Percentiles rank a stretch among this genome's conserved stretches.
Conservation (phyloP, 345 rosid genomes). For the Fremontodendron californicum region DNA sequence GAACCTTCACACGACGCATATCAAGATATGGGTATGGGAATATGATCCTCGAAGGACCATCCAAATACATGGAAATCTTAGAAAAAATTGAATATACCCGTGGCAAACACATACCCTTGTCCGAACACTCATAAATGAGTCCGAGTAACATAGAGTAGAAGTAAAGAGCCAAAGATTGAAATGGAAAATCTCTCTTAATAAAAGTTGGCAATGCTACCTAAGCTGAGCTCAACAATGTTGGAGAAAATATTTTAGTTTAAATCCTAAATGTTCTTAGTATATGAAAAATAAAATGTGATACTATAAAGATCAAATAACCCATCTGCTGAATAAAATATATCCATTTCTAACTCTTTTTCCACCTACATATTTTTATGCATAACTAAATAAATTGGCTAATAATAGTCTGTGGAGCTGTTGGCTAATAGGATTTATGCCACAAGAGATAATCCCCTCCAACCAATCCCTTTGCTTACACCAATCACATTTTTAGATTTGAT, state of each 20-base stretch:
- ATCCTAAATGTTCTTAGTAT: neutral
- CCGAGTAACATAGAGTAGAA: too few species aligned
- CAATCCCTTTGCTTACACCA: neutral
- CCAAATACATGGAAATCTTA: too few species aligned
- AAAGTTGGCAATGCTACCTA: neutral
- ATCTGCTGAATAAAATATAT: neutral
- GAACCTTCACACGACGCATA: too few species aligned
- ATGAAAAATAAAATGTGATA: neutral
- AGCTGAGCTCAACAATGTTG: neutral
- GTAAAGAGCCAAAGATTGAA: neutral
- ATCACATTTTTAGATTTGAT: neutral
- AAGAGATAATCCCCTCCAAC: neutral
- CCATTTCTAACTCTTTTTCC: neutral
- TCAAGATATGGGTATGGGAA: too few species aligned
- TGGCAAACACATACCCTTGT: too few species aligned
- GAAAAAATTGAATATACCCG: too few species aligned
- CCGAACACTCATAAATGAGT: too few species aligned
- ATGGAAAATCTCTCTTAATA: neutral
- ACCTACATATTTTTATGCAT: neutral
- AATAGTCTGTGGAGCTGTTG: neutral
- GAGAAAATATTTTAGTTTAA: neutral
- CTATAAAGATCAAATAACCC: neutral
- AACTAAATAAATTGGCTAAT: neutral
- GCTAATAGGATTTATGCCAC: slow-evolving; percentile 2
- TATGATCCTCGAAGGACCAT: too few species aligned